phyloP scores from a whole-genome alignment of 306 rosid genomes.

The Vigna mungo region DNA sequence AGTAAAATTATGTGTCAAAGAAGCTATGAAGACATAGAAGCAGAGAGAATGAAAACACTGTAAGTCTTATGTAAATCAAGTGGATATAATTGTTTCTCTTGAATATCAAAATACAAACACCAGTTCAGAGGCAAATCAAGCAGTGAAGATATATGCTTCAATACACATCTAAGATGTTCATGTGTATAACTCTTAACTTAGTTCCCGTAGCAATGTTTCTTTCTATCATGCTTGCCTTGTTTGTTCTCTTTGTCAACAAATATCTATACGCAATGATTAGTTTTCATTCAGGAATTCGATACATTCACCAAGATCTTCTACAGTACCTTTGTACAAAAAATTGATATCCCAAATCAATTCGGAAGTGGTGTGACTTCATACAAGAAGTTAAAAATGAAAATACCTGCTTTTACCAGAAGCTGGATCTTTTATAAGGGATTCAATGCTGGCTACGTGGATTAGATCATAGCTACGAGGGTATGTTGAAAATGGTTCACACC shows the following conservation, averaged over 20 bases:
- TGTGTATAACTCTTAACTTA: neutral
- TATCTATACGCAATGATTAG: neutral
- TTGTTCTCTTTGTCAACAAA: constrained; percentile 13
- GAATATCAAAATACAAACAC: neutral
- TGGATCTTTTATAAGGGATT: constrained; percentile 74
- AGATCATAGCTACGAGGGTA: constrained; percentile 95
- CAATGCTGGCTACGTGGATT: constrained; percentile 80
- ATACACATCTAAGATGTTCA: neutral
- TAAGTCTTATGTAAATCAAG: neutral
- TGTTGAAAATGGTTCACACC: constrained; percentile 99
- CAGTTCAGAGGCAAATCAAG: constrained; percentile 3
- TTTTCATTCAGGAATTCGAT: neutral
- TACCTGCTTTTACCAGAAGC: constrained; percentile 80
- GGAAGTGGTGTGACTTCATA: neutral
- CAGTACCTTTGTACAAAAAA: neutral
- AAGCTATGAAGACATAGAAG: neutral
- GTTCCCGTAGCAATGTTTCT: neutral
- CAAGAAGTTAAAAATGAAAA: constrained; percentile 18
- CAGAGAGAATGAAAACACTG: neutral
- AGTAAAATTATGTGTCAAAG: neutral
- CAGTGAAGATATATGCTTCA: neutral
- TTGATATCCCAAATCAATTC: constrained; percentile 2
- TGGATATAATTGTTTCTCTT: neutral
- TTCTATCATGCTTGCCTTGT: neutral
- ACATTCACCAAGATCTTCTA: neutral